These are phyloP conservation scores for Calonectria pseudoturangicola DNA, from an alignment of 2,329 filamentous ascomycete species.

Conservation along the genomic window DNA sequence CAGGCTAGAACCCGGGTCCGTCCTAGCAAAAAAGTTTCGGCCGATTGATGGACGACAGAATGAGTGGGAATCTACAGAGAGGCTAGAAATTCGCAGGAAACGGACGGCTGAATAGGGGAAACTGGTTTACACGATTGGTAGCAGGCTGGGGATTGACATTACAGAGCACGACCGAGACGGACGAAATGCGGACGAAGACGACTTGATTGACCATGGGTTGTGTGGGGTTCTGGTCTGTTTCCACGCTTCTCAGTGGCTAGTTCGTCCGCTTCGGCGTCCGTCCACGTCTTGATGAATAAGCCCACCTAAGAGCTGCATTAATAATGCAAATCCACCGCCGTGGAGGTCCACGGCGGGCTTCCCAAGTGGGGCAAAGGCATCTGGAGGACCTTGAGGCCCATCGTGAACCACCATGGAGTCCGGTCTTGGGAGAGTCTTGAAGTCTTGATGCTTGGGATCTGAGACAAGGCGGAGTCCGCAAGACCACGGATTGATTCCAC, in stretches of 20 bases:
- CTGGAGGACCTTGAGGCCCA: not conserved
- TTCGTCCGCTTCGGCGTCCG: slow-evolving; percentile 48
- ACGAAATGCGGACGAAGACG: slow-evolving; percentile 43
- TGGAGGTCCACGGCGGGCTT: slow-evolving; percentile 39
- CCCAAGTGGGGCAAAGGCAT: not conserved
- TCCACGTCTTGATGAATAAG: slow-evolving; percentile 41
- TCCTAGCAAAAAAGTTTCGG: slow-evolving; percentile 43
- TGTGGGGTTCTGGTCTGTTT: not conserved
- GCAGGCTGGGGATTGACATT: slow-evolving; percentile 12
- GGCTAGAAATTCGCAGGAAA: slow-evolving; percentile 1
- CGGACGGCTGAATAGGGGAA: slow-evolving; percentile 19
- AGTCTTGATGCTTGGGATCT: not conserved
- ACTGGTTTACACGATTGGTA: not conserved
- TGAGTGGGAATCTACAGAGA: not conserved
- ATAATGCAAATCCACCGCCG: slow-evolving; percentile 39
- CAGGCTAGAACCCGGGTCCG: slow-evolving; percentile 2
- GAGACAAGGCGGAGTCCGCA: slow-evolving; percentile 23
- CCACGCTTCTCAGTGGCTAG: not conserved
- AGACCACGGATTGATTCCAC: slow-evolving; percentile 11
- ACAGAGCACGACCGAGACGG: slow-evolving; percentile 34
- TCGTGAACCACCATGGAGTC: not conserved
- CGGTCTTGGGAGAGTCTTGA: not conserved
- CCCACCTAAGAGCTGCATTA: slow-evolving; percentile 23
- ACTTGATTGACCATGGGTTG: not conserved
- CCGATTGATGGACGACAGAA: slow-evolving; percentile 42